phyloP scores from a whole-genome alignment of 345 rosid genomes.

The Gossypium longicalyx region DNA sequence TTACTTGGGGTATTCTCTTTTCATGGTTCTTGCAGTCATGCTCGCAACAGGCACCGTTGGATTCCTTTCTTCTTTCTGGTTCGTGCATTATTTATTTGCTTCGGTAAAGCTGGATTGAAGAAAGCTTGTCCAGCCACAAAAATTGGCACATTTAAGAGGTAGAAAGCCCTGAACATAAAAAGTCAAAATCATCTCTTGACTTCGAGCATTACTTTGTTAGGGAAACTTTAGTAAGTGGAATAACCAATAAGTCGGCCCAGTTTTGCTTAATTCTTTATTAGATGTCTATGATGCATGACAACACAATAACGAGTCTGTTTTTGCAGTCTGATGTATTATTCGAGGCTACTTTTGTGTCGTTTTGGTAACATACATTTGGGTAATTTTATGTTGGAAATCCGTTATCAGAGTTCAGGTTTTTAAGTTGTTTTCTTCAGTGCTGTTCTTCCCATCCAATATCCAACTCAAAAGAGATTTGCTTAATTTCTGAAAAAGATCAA shows the following conservation, averaged over 20 bases:
- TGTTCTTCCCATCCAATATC: too few relatives aligned
- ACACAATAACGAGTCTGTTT: not conserved
- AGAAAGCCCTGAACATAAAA: not conserved
- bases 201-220: slow-evolving; percentile 14
- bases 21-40: slow-evolving; percentile 58
- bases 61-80: slow-evolving; percentile 60
- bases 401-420: too few relatives aligned
- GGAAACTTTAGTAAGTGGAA: slow-evolving; percentile 29
- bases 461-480: too few relatives aligned
- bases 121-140: not conserved
- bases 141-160: not conserved
- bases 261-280: slow-evolving; percentile 25
- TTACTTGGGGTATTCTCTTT: slow-evolving; percentile 48
- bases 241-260: slow-evolving; percentile 27
- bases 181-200: not conserved
- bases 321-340: too few relatives aligned
- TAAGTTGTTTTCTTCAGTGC: too few relatives aligned
- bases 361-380: too few relatives aligned
- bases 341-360: too few relatives aligned
- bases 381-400: too few relatives aligned
- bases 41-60: slow-evolving; percentile 52
- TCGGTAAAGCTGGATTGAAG: slow-evolving; percentile 53
- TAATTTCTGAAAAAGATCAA: too few relatives aligned
- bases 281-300: slow-evolving; percentile 16
- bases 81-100: slow-evolving; percentile 58